Base-by-base conservation (phyloP, 2,329 filamentous ascomycete genomes). In the Aspergillus jensenii region DNA sequence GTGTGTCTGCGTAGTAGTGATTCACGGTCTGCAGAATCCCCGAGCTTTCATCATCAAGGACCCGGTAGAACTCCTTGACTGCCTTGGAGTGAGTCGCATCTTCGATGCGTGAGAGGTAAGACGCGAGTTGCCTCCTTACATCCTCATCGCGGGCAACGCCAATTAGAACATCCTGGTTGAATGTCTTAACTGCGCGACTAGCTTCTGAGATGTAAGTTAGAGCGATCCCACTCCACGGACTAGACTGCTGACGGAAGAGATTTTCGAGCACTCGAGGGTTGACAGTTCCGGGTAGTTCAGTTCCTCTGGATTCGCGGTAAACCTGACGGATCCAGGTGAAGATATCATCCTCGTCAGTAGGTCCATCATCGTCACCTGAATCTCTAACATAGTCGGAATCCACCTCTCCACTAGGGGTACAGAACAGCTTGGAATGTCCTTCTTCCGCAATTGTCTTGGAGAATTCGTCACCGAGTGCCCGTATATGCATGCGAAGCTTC, bases 21-120 rank as follows among this genome's bases (percentile, higher is more conserved):
- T 86, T 83, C 25, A 77, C 68, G 0, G 84, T 87, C 15, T 73
- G 68, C 0, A 82, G 77, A 0, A 69, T 76, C 0, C 75, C 75
- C 0, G 70, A 65, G 1, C 76, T 68, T 65, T 87, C 83, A 3
- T 84, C 76, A 0, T 74, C 41, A 0, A 88, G 64, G 11, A 56
- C 41, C 3, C 31, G 15, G 0, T 27, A 15, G 12, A 51, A 52
- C 8, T 40, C 40, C 1, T 31, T 8, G 3, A 12, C 40, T 6
- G 52, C 52, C 11, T n/a, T 37, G 3, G 9, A 9, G 14, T 39
- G 23, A 4, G 47, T 21, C 6, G 14, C n/a, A 12, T 37, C 39
- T 27, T 52, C 11, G 6, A 21, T 9, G 3, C 23, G 31, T 2
- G 6, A 2, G 11, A 56, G 2, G 1, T 23, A 40, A 9, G 11